Conservation (phyloP, 2,329 filamentous ascomycete genomes). For the Trichoderma guizhouense region DNA sequence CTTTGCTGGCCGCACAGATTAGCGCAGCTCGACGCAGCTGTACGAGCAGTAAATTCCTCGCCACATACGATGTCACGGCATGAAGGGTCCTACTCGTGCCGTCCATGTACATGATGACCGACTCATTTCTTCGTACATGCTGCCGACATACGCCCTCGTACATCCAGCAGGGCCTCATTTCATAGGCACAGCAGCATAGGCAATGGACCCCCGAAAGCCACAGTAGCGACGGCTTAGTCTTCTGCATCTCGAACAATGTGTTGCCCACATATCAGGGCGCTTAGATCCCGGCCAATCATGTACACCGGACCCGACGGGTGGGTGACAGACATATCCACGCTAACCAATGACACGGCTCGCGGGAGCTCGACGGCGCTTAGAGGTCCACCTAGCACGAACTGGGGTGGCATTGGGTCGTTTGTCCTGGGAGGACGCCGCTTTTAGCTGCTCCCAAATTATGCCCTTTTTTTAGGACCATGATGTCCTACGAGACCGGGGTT, state of each 20-base stretch:
- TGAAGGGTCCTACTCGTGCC: not conserved
- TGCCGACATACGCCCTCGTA: constrained; percentile 3
- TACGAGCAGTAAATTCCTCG: not conserved
- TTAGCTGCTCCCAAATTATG: constrained; percentile 1
- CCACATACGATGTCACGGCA: constrained; percentile 8
- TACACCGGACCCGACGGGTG: constrained; percentile 25
- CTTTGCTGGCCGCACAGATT: not conserved
- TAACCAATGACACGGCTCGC: constrained; percentile 28
- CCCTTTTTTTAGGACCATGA: not conserved
- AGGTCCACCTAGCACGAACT: constrained; percentile 24
- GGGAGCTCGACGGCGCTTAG: constrained; percentile 34
- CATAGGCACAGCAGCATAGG: constrained; percentile 6
- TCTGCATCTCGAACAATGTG: constrained; percentile 16
- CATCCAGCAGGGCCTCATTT: not conserved
- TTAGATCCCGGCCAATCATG: constrained; percentile 36
- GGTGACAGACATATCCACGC: constrained; percentile 31
- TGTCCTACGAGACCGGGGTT: constrained; percentile 9
- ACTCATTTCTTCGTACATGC: not conserved
- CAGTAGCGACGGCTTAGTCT: constrained; percentile 17
- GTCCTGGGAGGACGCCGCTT: constrained; percentile 13
- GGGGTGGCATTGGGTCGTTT: constrained; percentile 26
- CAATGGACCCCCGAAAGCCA: constrained; percentile 8
- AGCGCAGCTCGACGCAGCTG: constrained; percentile 1
- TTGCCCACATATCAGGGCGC: constrained; percentile 28
- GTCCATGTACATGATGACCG: constrained; percentile 1